Base-by-base conservation (phyloP, 2,329 filamentous ascomycete species). In the Rhytidhysteron rufulum region DNA sequence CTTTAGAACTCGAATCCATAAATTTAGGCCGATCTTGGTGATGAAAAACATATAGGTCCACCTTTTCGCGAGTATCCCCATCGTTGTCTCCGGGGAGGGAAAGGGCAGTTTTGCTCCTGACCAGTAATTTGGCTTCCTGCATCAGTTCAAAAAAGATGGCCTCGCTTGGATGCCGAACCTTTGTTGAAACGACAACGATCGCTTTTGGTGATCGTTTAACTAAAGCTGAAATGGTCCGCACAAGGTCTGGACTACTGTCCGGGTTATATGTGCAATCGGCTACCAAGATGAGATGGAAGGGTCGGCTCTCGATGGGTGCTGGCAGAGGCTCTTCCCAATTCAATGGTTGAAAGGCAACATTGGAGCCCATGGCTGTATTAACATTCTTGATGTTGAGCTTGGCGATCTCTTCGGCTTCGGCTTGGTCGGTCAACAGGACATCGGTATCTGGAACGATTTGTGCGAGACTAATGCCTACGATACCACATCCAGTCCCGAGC, bases 251-350 rank as follows among this genome's bases (percentile, higher is more conserved):
- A 37, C 83, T 74, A 43, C 79, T 83, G 51, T 85, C 82, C 13
- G 76, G 69, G 57, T 87, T 87, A 64, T 88, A 88, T 2, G 83
- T 87, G 62, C 84, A 87, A 58, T 88, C 84, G 2, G 82, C 80
- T 1, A 85, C 75, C 4, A 86, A 57, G 17, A 86, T 71, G 24
- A 87, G 54, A 57, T 85, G 77, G 51, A 79, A 72, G 9, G 72
- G 59, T 27, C 68, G 57, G 4, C 59, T 52, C 20, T 50, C 48
- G 3, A 69, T 38, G 5, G 40, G 43, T 30, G 44, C 27, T 1
- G 75, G 70, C 5, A 82, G 60, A 3, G 70, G 58, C 11, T 70
- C 58, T n/a, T 79, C 73, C 83, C 84, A 88, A 57, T 86, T 78
- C 4, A 87, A 70, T 3, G 75, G 66, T 37, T 69, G 59, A 49